Evolutionary conservation across 306 rosid genomes (phyloP), one percentile per base, ranked within the genome.

Genomic region (Vicia faba): DNA sequence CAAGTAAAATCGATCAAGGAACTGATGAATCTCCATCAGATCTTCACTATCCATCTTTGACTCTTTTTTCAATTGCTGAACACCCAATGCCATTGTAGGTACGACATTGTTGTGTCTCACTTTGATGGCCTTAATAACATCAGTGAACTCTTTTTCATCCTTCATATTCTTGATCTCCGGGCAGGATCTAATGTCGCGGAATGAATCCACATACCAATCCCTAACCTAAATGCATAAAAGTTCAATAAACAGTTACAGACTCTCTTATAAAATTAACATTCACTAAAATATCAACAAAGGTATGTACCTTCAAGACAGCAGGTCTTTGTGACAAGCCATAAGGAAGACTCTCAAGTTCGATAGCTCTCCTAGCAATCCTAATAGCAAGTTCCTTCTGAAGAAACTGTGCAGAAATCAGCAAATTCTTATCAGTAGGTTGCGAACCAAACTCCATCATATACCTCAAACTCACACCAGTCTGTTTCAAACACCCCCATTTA

Each of bases 31-130:
- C 82, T 86, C 99, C 29, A 71, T 84, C 45, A 81, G 90, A 82
- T 85, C 96, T 78, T 80, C 83, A 18, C 77, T 65, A 19, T 61
- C 80, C 16, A 84, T 80, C 64, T 68, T 87, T 15, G 83, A 48
- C 26, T 70, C 78, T 63, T 90, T 93, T 87, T 93, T 93, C 84
- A 93, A 82, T 74, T 88, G 99, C 58, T 90, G 95, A 82, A 93
- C 95, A 63, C 99, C 99, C 64, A 93, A 66, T 58, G 99, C 99
- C 99, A 93, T 93, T 79, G 76, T 86, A 7, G 92, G 99, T 31
- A 93, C 99, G 75, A 93, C 99, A 73, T 93, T 90, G 84, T 93
- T 93, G 84, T 93, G 99, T 66, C 97, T 88, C 67, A 90, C 97
- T 85, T 88, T 93, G 49, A 93, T 86, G 36, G 99, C 97, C 85